A percentile compares a stretch with the other conserved stretches of the same genome.
phyloP scores from a whole-genome alignment of 305 asterid species.

The Fraxinus sp. region DNA sequence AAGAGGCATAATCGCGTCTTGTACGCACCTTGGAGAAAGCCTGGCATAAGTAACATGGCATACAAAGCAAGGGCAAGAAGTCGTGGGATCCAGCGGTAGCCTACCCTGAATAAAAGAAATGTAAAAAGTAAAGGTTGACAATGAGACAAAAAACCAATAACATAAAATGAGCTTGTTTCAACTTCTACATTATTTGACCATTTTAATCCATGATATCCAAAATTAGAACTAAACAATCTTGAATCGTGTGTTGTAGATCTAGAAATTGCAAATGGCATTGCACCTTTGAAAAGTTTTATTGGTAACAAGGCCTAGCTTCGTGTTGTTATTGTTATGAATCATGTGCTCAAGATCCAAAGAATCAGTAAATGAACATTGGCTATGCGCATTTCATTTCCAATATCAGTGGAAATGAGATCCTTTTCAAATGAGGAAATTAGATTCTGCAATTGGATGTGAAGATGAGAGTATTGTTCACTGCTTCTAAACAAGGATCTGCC shows the following conservation, averaged over 20 bases:
- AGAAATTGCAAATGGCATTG: not conserved
- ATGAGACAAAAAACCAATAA: conserved; percentile 13
- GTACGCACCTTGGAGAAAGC: conserved; percentile 82
- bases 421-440: not conserved
- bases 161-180: not conserved
- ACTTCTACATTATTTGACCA: not conserved
- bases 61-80: conserved; percentile 75
- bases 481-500: not conserved
- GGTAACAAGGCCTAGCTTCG: not conserved
- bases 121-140: conserved; percentile 16
- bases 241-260: not conserved
- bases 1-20: conserved; percentile 16
- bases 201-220: conserved; percentile 5
- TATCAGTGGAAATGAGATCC: not conserved
- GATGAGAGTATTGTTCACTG: not conserved
- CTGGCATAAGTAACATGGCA: conserved; percentile 94
- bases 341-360: not conserved
- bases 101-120: conserved; percentile 71
- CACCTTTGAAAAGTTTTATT: not conserved
- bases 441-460: not conserved
- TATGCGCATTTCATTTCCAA: not conserved
- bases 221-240: conserved; percentile 8
- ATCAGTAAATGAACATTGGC: not conserved
- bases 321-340: not conserved
- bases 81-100: conserved; percentile 90